Conservation (phyloP, 371 early-diverging fungal species). For the Cokeromyces recurvatus region DNA sequence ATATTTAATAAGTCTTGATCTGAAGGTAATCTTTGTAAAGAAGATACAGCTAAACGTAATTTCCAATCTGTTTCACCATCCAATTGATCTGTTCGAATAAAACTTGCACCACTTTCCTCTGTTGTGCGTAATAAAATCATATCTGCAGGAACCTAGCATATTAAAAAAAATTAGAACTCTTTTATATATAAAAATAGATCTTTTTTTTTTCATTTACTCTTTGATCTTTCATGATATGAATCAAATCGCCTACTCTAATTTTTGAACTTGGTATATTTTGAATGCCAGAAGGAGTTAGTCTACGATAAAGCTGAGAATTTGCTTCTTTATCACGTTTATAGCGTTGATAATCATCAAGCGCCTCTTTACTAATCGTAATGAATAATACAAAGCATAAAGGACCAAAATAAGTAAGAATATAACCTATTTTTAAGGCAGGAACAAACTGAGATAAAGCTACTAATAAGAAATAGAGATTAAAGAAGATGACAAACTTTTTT, state of each 20-base stretch:
- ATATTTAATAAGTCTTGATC: slow-evolving; percentile 57
- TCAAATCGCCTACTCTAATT: slow-evolving; percentile 92
- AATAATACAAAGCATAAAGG: slow-evolving; percentile 93
- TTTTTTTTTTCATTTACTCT: slow-evolving; percentile 39
- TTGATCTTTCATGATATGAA: slow-evolving; percentile 90
- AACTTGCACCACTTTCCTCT: slow-evolving; percentile 87
- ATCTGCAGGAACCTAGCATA: slow-evolving; percentile 78
- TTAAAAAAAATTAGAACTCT: too few species aligned
- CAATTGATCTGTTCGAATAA: slow-evolving; percentile 98
- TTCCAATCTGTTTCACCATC: slow-evolving; percentile 99
- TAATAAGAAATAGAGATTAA: slow-evolving; percentile 96
- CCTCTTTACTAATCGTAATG: slow-evolving; percentile 96
- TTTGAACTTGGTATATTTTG: slow-evolving; percentile 76
- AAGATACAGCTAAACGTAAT: slow-evolving; percentile 81
- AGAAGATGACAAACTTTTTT: slow-evolving; percentile 90
- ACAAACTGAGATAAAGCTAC: slow-evolving; percentile 95
- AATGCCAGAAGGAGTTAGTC: slow-evolving; percentile 53
- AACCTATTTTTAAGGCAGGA: slow-evolving; percentile 85
- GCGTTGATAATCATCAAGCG: slow-evolving; percentile 92
- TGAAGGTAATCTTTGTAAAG: slow-evolving; percentile 65
- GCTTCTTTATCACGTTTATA: slow-evolving; percentile 90
- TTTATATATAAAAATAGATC: neutral
- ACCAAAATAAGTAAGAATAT: slow-evolving; percentile 91
- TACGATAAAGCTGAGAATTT: slow-evolving; percentile 80
- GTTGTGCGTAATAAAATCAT: slow-evolving; percentile 86